These are phyloP conservation scores for Solanum sparsipilum DNA, from an alignment of 257 asterid species.

Conservation along the genomic window DNA sequence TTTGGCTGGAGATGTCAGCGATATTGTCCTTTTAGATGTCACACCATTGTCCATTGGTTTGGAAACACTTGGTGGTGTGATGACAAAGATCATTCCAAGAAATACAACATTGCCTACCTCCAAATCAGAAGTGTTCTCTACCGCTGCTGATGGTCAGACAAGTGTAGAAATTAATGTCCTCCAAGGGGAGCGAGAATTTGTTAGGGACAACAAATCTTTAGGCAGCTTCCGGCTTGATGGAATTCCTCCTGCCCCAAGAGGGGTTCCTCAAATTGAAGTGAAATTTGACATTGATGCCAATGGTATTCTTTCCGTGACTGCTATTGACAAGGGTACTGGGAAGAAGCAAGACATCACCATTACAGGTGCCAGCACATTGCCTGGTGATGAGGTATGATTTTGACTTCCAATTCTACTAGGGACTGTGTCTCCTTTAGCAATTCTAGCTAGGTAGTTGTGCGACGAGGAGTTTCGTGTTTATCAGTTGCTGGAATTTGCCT, in stretches of 20 bases:
- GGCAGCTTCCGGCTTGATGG: conserved; percentile 99
- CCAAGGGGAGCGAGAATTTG: conserved; percentile 98
- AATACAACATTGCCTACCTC: conserved; percentile 94
- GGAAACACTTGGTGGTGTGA: conserved; percentile 97
- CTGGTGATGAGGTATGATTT: conserved; percentile 66
- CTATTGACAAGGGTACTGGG: conserved; percentile 90
- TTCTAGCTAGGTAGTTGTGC: neutral
- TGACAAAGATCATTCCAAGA: conserved; percentile 93
- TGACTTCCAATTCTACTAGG: neutral
- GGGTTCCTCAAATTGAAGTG: conserved; percentile 97
- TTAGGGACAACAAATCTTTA: conserved; percentile 87
- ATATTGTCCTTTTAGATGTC: conserved; percentile 90
- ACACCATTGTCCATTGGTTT: conserved; percentile 87
- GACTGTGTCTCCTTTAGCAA: neutral
- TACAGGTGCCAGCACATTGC: conserved; percentile 97
- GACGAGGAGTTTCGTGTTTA: neutral
- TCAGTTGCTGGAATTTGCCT: neutral
- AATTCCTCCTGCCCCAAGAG: conserved; percentile 97
- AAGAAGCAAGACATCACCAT: conserved; percentile 96
- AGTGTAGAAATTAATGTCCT: conserved; percentile 96
- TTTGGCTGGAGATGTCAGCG: conserved; percentile 94
- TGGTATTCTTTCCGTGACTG: conserved; percentile 90
- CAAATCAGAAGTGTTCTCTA: conserved; percentile 95
- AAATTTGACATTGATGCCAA: conserved; percentile 96
- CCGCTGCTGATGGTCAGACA: conserved; percentile 98